These are phyloP conservation scores for Lachancea quebecensis DNA, from an alignment of 805 yeast species.

Conservation along the genomic window DNA sequence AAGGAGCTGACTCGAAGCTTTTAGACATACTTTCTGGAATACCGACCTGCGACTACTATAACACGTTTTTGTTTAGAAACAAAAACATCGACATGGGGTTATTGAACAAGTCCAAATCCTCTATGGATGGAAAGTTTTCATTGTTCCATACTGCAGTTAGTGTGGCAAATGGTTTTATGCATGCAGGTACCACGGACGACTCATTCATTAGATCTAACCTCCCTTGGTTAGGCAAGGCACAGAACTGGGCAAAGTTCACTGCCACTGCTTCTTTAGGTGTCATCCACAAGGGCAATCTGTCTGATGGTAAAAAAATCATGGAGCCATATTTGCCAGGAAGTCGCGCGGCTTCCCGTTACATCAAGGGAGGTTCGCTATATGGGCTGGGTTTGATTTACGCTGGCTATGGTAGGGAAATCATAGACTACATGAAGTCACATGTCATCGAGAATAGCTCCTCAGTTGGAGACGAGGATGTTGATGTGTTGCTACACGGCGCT, in stretches of 20 bases:
- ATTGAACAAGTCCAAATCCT: constrained; percentile 71
- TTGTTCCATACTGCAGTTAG: constrained; percentile 94
- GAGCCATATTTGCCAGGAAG: constrained; percentile 87
- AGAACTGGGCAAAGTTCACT: constrained; percentile 95
- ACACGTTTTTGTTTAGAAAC: constrained; percentile 79
- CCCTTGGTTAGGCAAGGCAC: constrained; percentile 97
- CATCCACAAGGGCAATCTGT: constrained; percentile 87
- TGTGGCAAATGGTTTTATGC: constrained; percentile 89
- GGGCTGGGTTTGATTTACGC: constrained; percentile 93
- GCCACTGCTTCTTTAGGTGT: constrained; percentile 98
- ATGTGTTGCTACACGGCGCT: constrained; percentile 90
- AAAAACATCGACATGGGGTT: constrained; percentile 81
- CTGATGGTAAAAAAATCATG: constrained; percentile 81
- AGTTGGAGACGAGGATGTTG: constrained; percentile 64
- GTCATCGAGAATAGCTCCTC: constrained; percentile 53
- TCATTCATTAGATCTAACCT: constrained; percentile 82
- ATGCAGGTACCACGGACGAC: constrained; percentile 94
- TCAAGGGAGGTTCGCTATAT: constrained; percentile 91
- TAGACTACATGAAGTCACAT: constrained; percentile 68
- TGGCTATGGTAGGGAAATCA: constrained; percentile 87
- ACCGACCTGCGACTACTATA: constrained; percentile 88
- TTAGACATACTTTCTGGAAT: constrained; percentile 77
- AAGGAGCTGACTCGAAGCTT: constrained; percentile 37
- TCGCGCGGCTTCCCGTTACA: constrained; percentile 63
- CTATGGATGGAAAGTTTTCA: constrained; percentile 85